A percentile compares a stretch with the other conserved stretches of the same genome.
Evolutionary conservation across 2,329 filamentous ascomycete genomes (phyloP).

Genomic region (Aspergillus sp.): DNA sequence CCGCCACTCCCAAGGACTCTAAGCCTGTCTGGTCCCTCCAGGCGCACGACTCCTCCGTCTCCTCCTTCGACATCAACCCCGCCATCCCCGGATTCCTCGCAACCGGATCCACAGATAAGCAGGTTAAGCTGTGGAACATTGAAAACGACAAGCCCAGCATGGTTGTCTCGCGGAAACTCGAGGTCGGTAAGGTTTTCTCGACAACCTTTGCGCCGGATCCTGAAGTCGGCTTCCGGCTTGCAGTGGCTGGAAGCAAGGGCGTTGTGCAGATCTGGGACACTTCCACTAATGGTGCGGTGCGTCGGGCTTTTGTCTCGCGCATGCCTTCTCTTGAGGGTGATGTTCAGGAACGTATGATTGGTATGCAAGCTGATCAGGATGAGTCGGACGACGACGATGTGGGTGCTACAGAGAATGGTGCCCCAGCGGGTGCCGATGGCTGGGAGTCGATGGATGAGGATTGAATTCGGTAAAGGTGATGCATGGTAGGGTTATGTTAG

Average conservation of each 20-base stretch:
- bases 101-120: constrained; percentile 91
- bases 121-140: constrained; percentile 96
- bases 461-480: constrained; percentile 23
- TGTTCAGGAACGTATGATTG: constrained; percentile 76
- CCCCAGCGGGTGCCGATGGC: constrained; percentile 54
- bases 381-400: constrained; percentile 70
- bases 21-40: constrained; percentile 95
- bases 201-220: constrained; percentile 86
- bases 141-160: constrained; percentile 79
- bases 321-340: constrained; percentile 65
- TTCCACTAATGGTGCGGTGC: constrained; percentile 85
- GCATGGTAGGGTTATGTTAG: background rate
- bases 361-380: constrained; percentile 67
- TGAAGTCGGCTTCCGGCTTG: constrained; percentile 88
- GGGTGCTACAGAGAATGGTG: constrained; percentile 56
- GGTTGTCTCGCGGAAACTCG: constrained; percentile 88
- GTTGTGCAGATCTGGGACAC: constrained; percentile 95
- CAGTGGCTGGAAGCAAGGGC: constrained; percentile 93
- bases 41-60: constrained; percentile 90
- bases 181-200: constrained; percentile 93
- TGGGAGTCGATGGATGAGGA: constrained; percentile 63
- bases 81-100: constrained; percentile 89
- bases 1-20: constrained; percentile 71
- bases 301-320: constrained; percentile 78
- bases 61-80: constrained; percentile 89